Conservation (phyloP, 73 alveolate genomes). For the Tetrahymena elliotti region DNA sequence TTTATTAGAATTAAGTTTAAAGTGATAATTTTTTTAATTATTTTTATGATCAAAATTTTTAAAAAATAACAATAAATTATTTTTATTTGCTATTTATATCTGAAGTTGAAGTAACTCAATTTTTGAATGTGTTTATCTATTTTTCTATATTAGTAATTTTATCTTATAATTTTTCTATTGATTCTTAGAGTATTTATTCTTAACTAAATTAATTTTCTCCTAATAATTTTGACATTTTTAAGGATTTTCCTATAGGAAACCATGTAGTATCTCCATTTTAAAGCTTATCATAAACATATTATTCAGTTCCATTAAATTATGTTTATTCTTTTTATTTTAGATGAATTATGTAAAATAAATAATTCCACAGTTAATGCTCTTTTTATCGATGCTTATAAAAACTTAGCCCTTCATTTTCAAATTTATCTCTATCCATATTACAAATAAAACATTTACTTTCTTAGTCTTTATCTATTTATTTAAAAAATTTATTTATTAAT, state of each 20-base stretch:
- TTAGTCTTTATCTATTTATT: conserved; percentile 20
- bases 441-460: conserved; percentile 36
- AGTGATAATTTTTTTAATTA: no score
- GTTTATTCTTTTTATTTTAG: conserved; percentile 9
- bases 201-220: neutral
- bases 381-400: conserved; percentile 15
- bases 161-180: neutral
- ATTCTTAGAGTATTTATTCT: neutral
- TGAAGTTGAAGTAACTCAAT: neutral
- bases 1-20: no score
- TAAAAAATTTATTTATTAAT: neutral
- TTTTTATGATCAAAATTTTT: no score
- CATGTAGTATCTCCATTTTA: conserved; percentile 12
- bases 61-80: no score
- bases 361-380: conserved; percentile 36
- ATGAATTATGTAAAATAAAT: conserved; percentile 18
- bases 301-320: conserved; percentile 28
- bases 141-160: neutral
- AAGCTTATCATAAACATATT: conserved; percentile 12
- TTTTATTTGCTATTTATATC: no score
- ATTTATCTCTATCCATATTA: conserved; percentile 30
- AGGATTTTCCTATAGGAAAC: conserved; percentile 20
- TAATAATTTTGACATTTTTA: neutral
- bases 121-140: neutral
- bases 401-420: conserved; percentile 23